phyloP scores from a whole-genome alignment of 352 stramenopile species.

The Pythium sukuiense region DNA sequence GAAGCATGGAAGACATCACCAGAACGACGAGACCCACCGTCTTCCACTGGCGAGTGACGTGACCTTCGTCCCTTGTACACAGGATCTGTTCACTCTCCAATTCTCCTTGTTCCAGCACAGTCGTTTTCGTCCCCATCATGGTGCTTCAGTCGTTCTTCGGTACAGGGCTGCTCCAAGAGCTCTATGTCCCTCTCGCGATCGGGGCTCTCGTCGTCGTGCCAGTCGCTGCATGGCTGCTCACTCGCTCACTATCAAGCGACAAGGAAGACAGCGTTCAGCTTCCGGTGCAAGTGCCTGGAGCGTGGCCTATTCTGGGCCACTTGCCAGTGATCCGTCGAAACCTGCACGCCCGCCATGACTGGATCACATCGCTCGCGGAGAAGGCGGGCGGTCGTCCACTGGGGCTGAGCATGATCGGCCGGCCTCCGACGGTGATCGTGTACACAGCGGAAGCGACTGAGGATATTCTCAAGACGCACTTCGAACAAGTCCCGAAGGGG shows the following conservation, averaged over 20 bases:
- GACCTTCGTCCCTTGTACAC: not conserved
- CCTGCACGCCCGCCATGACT: not conserved
- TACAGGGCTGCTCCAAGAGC: not conserved
- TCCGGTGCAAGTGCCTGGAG: not conserved
- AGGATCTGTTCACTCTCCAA: not conserved
- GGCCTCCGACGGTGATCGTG: constrained; percentile 32
- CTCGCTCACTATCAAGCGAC: not conserved
- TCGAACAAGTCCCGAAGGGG: constrained; percentile 68
- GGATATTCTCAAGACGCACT: constrained; percentile 54
- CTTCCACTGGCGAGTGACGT: not conserved
- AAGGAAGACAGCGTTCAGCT: not conserved
- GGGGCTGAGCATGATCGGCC: not conserved
- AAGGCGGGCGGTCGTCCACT: not conserved
- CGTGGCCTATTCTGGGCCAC: not conserved
- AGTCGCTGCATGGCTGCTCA: not conserved
- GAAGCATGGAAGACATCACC: too few species aligned
- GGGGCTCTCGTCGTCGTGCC: not conserved
- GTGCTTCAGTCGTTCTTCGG: not conserved
- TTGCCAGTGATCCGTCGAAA: not conserved
- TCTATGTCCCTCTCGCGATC: not conserved
- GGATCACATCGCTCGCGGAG: not conserved
- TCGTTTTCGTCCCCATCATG: not conserved
- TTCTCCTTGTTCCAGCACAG: not conserved
- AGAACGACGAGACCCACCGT: not conserved
- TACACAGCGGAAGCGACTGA: constrained; percentile 38